phyloP scores from a whole-genome alignment of 2,329 filamentous ascomycete genomes.

The Sporothrix schenckii region DNA sequence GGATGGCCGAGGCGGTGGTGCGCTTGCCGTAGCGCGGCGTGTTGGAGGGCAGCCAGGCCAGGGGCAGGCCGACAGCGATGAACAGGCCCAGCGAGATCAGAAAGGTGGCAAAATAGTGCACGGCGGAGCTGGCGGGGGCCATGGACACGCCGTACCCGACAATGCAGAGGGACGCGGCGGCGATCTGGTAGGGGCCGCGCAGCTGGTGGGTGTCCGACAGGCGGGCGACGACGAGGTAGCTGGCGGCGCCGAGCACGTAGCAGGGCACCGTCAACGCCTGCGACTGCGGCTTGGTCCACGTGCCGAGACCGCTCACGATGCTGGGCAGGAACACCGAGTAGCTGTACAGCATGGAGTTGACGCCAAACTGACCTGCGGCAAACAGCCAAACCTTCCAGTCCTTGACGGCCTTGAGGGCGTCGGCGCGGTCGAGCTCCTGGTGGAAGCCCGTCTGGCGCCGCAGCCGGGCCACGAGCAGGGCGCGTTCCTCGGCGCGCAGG shows the following conservation, averaged over 20 bases:
- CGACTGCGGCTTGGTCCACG: conserved; percentile 55
- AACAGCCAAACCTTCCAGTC: conserved; percentile 70
- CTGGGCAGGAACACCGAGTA: conserved; percentile 70
- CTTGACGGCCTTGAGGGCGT: conserved; percentile 52
- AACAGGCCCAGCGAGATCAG: conserved; percentile 75
- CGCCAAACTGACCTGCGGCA: conserved; percentile 61
- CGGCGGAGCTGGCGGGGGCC: conserved; percentile 55
- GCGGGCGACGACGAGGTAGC: conserved; percentile 60
- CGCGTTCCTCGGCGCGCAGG: conserved; percentile 6
- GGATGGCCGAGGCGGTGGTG: conserved; percentile 41
- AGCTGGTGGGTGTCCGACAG: conserved; percentile 61
- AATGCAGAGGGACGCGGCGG: conserved; percentile 54
- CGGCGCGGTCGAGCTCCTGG: conserved; percentile 48
- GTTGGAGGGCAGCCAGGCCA: conserved; percentile 67
- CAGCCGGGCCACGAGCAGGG: neutral
- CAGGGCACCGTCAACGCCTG: conserved; percentile 71
- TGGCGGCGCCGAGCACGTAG: conserved; percentile 64
- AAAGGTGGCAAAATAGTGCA: conserved; percentile 68
- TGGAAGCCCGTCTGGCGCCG: conserved; percentile 41
- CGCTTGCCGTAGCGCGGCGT: conserved; percentile 75
- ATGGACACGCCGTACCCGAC: conserved; percentile 64
- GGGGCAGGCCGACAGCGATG: conserved; percentile 57
- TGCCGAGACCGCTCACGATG: conserved; percentile 65
- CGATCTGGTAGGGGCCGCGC: conserved; percentile 59
- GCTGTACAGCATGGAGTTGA: conserved; percentile 68